These are phyloP conservation scores for Apophysomyces sp. DNA, from an alignment of 371 early-diverging fungal genomes.

Conservation along the genomic window DNA sequence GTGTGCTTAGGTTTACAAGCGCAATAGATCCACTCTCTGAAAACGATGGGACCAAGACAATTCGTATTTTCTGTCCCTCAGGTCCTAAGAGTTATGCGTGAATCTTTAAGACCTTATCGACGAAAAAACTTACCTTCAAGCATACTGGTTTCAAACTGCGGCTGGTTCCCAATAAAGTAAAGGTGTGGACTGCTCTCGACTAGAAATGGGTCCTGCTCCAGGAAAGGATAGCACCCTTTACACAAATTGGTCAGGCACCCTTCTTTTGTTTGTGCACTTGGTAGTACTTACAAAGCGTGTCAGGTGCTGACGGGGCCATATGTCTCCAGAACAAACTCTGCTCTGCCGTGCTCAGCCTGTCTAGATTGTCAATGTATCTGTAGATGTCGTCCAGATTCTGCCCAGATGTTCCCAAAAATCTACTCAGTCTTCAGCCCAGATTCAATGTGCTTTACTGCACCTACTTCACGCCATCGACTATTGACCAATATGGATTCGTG, in stretches of 20 bases:
- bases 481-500: conserved; percentile 80
- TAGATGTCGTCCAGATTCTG: conserved; percentile 86
- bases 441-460: background rate
- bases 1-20: conserved; percentile 60
- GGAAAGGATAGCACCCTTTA: conserved; percentile 85
- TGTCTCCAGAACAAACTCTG: conserved; percentile 78
- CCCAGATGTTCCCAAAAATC: conserved; percentile 80
- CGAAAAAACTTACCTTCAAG: conserved; percentile 47
- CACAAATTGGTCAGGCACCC: background rate
- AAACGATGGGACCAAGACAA: conserved; percentile 69
- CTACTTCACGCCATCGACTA: conserved; percentile 66
- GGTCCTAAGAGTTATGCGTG: conserved; percentile 25
- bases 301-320: conserved; percentile 90
- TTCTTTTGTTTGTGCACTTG: background rate
- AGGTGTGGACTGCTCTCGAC: conserved; percentile 74
- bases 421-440: conserved; percentile 7
- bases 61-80: conserved; percentile 53
- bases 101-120: background rate
- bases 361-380: conserved; percentile 56
- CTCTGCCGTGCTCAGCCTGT: conserved; percentile 70
- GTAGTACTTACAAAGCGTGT: conserved; percentile 82
- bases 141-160: conserved; percentile 63
- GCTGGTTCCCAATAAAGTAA: conserved; percentile 91
- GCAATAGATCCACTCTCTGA: conserved; percentile 58
- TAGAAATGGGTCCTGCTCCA: conserved; percentile 84